Evolutionary conservation across 2,329 filamentous ascomycete genomes (phyloP), one percentile per base, ranked within the genome.

Genomic region (Pseudocercospora eumusae): DNA sequence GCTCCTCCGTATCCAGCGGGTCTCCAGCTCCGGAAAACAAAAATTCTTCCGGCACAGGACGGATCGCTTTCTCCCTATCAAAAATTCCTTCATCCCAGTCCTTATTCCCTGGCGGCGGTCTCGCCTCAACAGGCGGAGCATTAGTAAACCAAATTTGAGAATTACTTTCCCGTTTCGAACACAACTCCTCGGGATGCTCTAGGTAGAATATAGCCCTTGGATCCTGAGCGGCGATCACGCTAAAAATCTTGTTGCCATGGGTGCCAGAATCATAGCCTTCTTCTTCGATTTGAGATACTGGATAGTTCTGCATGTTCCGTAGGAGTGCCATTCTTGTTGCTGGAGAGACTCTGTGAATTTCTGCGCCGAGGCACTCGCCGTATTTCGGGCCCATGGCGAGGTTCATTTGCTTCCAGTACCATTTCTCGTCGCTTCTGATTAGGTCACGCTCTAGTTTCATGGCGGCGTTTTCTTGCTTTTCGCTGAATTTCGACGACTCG

Each of bases 281-380:
- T 10, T 27, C 25, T 9, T 28, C 47, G 15, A 52, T 52, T 18
- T 52, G 47, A 1, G 47, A 52, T 28, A 2, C 15, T 3, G 47
- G 47, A 28, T 31, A 10, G 10, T 52, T 28, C 6, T 52, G 21
- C 15, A n/a, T 28, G 15, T 52, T 52, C n/a, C 25, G 47, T 52
- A 52, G 25, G 10, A 52, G 47, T 5, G 47, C 25, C 25, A 25
- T 27, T 18, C 47, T 52, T 5, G 47, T 52, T 10, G 47, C 47
- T n/a, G 47, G 47, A 52, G 47, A 52, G 21, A 52, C 25, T 52
- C 25, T 28, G 47, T n/a, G 8, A 11, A 52, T 23, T 25, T 52
- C 15, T 1, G 10, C 1, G 20, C 3, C 2, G 25, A 52, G 10
- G 7, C 25, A 11, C 2, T 13, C 47, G 15, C 25, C 15, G 25